Percentiles rank a stretch among this genome's conserved stretches.
Conservation (phyloP, 148 eudicot genomes). For the Suaeda aralocaspica region DNA sequence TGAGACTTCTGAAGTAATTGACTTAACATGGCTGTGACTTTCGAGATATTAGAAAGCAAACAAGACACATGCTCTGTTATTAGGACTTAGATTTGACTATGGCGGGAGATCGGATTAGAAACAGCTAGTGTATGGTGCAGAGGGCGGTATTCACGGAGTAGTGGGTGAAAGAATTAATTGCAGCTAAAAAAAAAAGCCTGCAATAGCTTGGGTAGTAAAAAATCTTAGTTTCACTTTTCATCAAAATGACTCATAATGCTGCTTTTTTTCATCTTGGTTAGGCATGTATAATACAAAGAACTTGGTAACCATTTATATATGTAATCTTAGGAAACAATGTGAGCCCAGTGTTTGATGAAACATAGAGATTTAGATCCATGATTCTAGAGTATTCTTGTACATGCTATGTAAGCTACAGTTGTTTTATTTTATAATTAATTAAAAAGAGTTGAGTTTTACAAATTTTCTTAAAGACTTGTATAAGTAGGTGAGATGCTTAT, state of each 20-base stretch:
- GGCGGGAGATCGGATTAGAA: neutral
- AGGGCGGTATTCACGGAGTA: too few species aligned
- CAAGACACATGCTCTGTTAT: neutral
- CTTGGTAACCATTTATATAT: too few species aligned
- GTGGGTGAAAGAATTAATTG: too few species aligned
- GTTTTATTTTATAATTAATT: neutral
- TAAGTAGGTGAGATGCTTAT: neutral
- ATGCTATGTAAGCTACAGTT: neutral
- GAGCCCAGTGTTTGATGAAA: slow-evolving; percentile 1
- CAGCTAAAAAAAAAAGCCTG: too few species aligned
- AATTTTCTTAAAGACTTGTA: neutral
- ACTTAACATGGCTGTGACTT: too few species aligned
- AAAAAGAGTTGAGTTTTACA: neutral
- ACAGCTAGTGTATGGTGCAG: neutral
- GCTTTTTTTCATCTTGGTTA: neutral
- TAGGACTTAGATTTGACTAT: neutral
- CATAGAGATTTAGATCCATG: neutral
- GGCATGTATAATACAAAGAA: neutral
- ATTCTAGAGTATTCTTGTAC: neutral
- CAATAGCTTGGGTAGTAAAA: too few species aligned
- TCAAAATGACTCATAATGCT: neutral
- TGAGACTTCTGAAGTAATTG: neutral
- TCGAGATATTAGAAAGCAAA: neutral
- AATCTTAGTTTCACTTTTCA: too few species aligned
- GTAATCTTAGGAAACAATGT: neutral